phyloP scores from a whole-genome alignment of 148 eudicot genomes.

The Pharnaceum exiguum region DNA sequence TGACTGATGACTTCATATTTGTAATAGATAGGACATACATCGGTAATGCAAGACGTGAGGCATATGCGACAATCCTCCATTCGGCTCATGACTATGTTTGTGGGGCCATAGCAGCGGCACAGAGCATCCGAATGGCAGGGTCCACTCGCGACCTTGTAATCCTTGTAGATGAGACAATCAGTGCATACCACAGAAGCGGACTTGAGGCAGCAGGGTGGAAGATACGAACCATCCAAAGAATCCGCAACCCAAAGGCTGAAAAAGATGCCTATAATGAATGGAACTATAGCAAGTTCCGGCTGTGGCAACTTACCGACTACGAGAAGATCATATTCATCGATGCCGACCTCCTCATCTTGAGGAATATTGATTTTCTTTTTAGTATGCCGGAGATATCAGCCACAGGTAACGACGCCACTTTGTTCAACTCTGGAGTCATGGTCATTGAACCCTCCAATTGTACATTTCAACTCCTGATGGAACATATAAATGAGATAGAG shows the following conservation, averaged over 20 bases:
- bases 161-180: slow-evolving; percentile 78
- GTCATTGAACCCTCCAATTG: slow-evolving; percentile 86
- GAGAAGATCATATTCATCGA: slow-evolving; percentile 89
- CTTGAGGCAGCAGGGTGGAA: slow-evolving; percentile 89
- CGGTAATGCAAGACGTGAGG: slow-evolving; percentile 53
- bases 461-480: slow-evolving; percentile 70
- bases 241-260: slow-evolving; percentile 84
- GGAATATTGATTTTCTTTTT: slow-evolving; percentile 79
- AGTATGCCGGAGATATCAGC: slow-evolving; percentile 81
- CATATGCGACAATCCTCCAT: slow-evolving; percentile 88
- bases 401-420: slow-evolving; percentile 69
- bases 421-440: slow-evolving; percentile 97
- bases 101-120: slow-evolving; percentile 89
- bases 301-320: slow-evolving; percentile 89
- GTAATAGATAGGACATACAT: slow-evolving; percentile 34
- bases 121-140: slow-evolving; percentile 80
- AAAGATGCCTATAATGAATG: slow-evolving; percentile 89
- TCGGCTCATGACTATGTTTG: slow-evolving; percentile 81
- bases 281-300: slow-evolving; percentile 92
- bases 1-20: not conserved
- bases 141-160: slow-evolving; percentile 80
- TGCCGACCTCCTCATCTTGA: slow-evolving; percentile 64
- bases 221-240: slow-evolving; percentile 60
- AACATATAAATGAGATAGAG: slow-evolving; percentile 60
- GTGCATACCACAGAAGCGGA: slow-evolving; percentile 61